Evolutionary conservation across 805 yeast genomes (phyloP).

Genomic region (Wickerhamomyces ciferrii): DNA sequence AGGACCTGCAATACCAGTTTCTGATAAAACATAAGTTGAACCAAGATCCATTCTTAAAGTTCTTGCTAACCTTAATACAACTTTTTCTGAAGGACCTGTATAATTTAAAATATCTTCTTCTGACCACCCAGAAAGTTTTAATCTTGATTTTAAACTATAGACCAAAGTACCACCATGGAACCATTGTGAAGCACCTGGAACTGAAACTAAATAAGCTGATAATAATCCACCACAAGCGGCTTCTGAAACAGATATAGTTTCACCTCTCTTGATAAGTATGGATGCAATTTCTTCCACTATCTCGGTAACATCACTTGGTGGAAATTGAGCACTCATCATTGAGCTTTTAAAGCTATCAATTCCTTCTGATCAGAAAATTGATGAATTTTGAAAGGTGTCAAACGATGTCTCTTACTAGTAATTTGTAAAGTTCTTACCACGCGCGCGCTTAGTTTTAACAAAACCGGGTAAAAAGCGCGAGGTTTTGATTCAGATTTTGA

Average conservation of each 20-base stretch:
- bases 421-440: no score
- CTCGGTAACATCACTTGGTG: constrained; percentile 48
- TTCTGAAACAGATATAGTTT: constrained; percentile 77
- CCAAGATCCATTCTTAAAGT: constrained; percentile 78
- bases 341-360: constrained; percentile 15
- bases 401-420: no score
- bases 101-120: constrained; percentile 62
- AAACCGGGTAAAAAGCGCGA: no score
- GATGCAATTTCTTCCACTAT: constrained; percentile 55
- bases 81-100: constrained; percentile 78
- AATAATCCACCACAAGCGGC: constrained; percentile 89
- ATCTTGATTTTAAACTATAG: constrained; percentile 69
- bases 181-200: constrained; percentile 81
- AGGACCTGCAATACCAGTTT: constrained; percentile 89
- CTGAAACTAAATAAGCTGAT: constrained; percentile 73
- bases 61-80: constrained; percentile 72
- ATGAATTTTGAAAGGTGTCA: no score
- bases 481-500: no score
- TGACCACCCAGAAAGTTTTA: constrained; percentile 76
- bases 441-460: no score
- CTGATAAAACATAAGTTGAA: constrained; percentile 75
- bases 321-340: constrained; percentile 68
- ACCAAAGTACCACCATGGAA: constrained; percentile 82
- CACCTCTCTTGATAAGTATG: constrained; percentile 43
- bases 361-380: not conserved